phyloP scores from a whole-genome alignment of 1,284 basidiomycete species.

The Uromyces viciae-fabae region DNA sequence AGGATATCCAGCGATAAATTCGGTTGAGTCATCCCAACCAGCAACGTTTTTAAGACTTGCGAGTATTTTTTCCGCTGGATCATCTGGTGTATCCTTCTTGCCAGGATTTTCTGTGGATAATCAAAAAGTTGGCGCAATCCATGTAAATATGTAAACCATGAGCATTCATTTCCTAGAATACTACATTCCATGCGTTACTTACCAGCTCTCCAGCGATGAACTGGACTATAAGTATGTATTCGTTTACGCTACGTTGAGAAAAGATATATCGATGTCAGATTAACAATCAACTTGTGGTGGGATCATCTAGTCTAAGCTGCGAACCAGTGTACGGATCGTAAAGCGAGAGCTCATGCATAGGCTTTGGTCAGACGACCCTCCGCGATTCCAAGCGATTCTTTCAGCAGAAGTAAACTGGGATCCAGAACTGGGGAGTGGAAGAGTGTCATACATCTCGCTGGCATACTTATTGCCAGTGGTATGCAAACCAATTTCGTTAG shows the following conservation, averaged over 20 bases:
- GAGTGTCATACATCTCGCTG: slow-evolving; percentile 13
- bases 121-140: no score
- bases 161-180: no score
- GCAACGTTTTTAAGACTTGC: neutral
- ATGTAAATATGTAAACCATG: neutral
- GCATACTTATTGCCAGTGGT: slow-evolving; percentile 1
- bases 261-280: neutral
- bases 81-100: slow-evolving; percentile 11
- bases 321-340: neutral
- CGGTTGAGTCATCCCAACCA: slow-evolving; percentile 21
- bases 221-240: slow-evolving; percentile 33
- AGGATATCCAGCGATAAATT: slow-evolving; percentile 19
- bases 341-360: slow-evolving; percentile 4
- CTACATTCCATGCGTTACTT: neutral
- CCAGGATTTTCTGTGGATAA: slow-evolving; percentile 19
- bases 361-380: neutral
- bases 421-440: slow-evolving; percentile 1
- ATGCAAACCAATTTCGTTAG: neutral
- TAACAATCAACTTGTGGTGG: neutral
- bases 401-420: neutral
- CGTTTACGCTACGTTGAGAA: slow-evolving; percentile 20
- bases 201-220: slow-evolving; percentile 34
- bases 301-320: neutral
- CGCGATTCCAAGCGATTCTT: slow-evolving; percentile 24
- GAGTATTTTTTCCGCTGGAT: slow-evolving; percentile 21